Evolutionary conservation across 208 protist genomes (phyloP).

Genomic region (Phytomonas sp.): DNA sequence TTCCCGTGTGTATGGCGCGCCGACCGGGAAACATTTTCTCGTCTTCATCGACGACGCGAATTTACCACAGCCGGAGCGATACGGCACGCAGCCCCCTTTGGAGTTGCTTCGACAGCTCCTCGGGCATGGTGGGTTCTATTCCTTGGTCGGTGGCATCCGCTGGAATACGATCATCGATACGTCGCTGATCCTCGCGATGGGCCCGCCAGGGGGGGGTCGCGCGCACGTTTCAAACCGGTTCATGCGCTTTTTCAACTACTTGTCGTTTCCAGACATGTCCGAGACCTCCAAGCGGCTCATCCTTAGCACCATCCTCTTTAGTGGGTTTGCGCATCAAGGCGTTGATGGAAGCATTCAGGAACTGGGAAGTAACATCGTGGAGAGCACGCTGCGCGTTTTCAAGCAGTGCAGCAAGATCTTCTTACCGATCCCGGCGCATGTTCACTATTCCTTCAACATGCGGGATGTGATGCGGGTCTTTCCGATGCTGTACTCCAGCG

Average conservation of each 20-base stretch:
- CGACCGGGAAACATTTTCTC: slow-evolving; percentile 86
- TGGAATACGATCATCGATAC: slow-evolving; percentile 93
- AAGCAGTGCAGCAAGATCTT: slow-evolving; percentile 83
- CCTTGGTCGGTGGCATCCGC: slow-evolving; percentile 65
- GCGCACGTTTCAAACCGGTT: slow-evolving; percentile 93
- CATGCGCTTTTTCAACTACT: slow-evolving; percentile 96
- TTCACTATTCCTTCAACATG: slow-evolving; percentile 99
- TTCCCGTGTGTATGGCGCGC: slow-evolving; percentile 83
- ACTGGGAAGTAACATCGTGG: slow-evolving; percentile 57
- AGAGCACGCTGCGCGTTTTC: slow-evolving; percentile 92
- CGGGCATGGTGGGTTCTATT: slow-evolving; percentile 91
- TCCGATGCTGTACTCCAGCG: slow-evolving; percentile 88
- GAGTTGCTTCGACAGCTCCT: slow-evolving; percentile 90
- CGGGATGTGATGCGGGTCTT: slow-evolving; percentile 97
- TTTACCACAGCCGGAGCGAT: slow-evolving; percentile 88
- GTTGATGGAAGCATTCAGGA: slow-evolving; percentile 57
- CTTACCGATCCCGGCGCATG: slow-evolving; percentile 95
- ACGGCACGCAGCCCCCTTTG: slow-evolving; percentile 91
- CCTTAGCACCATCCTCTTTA: slow-evolving; percentile 91
- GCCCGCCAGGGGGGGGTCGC: slow-evolving; percentile 94
- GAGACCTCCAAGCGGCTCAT: slow-evolving; percentile 90
- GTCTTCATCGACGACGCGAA: slow-evolving; percentile 93
- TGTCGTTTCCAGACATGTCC: slow-evolving; percentile 95
- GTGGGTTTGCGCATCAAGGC: slow-evolving; percentile 69
- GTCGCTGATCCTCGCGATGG: slow-evolving; percentile 94